A percentile compares a stretch with the other conserved stretches of the same genome.
Conservation (phyloP, 441 rosid species). For the Metrosideros polymorpha region DNA sequence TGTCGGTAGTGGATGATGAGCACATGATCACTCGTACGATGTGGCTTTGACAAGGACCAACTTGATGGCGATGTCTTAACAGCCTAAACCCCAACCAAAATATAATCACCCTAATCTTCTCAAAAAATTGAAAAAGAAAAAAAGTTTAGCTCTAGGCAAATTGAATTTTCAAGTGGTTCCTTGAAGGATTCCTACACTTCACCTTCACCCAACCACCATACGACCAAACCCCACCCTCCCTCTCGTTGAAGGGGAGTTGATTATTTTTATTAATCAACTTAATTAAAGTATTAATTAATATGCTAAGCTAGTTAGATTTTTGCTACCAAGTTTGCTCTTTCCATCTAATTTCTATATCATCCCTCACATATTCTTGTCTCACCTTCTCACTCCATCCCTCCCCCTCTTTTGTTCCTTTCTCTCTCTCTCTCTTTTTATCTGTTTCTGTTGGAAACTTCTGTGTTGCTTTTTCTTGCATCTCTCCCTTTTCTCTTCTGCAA, state of each 20-base stretch:
- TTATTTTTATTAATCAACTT: no score
- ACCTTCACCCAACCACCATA: not conserved
- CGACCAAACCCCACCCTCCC: not conserved
- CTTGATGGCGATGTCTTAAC: not conserved
- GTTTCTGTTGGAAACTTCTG: not conserved
- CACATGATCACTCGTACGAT: not conserved
- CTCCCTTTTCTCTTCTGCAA: not conserved
- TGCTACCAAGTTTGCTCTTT: not conserved
- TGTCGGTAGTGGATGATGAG: not conserved
- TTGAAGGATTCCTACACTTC: not conserved
- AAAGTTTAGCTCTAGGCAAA: not conserved
- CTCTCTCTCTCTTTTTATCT: not conserved
- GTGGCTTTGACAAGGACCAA: not conserved
- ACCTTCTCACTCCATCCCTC: conserved; percentile 9
- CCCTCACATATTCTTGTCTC: conserved; percentile 28
- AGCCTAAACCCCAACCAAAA: not conserved
- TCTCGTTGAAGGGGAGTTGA: not conserved
- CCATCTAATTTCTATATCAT: not conserved
- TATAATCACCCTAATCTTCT: not conserved
- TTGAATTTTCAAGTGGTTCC: not conserved
- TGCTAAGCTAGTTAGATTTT: not conserved
- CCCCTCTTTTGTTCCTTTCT: not conserved
- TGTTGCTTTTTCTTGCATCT: not conserved
- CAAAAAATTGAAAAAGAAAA: not conserved
- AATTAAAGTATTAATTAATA: not conserved